These are phyloP conservation scores for Ormosia semicastrata DNA, from an alignment of 306 rosid species.

Conservation along the genomic window DNA sequence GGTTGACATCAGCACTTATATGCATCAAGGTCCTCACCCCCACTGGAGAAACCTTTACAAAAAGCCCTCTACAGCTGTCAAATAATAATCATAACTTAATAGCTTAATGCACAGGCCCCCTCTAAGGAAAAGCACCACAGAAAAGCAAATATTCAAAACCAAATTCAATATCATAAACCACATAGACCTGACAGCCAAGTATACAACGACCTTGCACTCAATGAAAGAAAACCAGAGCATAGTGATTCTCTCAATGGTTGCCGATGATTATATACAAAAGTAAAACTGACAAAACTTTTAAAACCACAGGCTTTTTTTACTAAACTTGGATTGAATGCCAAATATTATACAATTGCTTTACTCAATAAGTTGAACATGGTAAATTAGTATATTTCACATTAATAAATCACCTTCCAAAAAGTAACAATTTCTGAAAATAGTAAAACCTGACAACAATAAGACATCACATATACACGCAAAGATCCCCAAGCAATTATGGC, in stretches of 20 bases:
- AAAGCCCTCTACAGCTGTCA: background rate
- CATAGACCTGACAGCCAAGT: background rate
- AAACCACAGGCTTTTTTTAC: constrained; percentile 13
- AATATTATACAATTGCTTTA: background rate
- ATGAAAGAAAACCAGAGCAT: background rate
- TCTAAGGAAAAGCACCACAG: background rate
- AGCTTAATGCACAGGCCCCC: background rate
- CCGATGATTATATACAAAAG: background rate
- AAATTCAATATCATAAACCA: background rate
- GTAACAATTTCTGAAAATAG: constrained; percentile 7
- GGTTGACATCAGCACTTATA: background rate
- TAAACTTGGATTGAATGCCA: constrained; percentile 7
- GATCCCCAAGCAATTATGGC: background rate
- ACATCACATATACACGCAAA: background rate
- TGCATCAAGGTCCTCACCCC: background rate
- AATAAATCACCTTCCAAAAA: background rate
- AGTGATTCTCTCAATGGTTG: constrained; percentile 3
- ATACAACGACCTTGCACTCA: background rate
- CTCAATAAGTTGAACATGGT: background rate
- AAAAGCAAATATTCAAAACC: background rate
- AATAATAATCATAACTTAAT: background rate
- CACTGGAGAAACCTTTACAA: background rate
- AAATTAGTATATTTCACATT: background rate
- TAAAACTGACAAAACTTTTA: background rate
- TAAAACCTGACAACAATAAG: background rate